phyloP scores from a whole-genome alignment of 2,329 filamentous ascomycete genomes.

The Dactylellina parvicollis region DNA sequence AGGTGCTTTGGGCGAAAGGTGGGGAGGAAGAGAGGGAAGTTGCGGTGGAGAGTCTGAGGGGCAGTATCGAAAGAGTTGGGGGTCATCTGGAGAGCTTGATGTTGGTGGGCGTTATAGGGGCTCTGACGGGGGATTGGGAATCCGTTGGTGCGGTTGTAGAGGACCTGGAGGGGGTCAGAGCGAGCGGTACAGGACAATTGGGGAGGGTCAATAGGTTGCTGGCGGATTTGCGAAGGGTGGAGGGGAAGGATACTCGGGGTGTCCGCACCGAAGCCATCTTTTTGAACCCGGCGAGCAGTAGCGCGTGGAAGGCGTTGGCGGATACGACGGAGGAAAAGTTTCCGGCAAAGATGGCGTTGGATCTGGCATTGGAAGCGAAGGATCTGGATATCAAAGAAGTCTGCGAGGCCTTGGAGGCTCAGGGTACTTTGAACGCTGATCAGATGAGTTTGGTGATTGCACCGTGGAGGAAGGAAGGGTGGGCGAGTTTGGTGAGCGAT shows the following conservation, averaged over 20 bases:
- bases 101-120: slow-evolving; percentile 82
- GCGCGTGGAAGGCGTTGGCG: slow-evolving; percentile 82
- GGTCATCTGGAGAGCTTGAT: slow-evolving; percentile 79
- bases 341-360: slow-evolving; percentile 79
- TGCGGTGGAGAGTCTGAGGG: slow-evolving; percentile 81
- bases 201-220: slow-evolving; percentile 79
- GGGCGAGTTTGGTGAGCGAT: slow-evolving; percentile 68
- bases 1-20: slow-evolving; percentile 92
- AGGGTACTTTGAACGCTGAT: slow-evolving; percentile 75
- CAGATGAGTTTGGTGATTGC: slow-evolving; percentile 81
- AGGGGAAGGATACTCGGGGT: slow-evolving; percentile 59
- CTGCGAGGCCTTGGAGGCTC: slow-evolving; percentile 77
- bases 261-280: slow-evolving; percentile 72
- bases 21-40: slow-evolving; percentile 76
- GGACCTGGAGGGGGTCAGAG: slow-evolving; percentile 79
- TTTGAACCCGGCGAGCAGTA: slow-evolving; percentile 79
- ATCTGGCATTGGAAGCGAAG: slow-evolving; percentile 74
- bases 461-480: slow-evolving; percentile 77
- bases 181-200: slow-evolving; percentile 70
- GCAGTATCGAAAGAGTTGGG: slow-evolving; percentile 75
- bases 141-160: slow-evolving; percentile 83
- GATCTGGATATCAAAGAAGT: slow-evolving; percentile 75
- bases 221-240: slow-evolving; percentile 71
- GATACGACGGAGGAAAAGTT: slow-evolving; percentile 67
- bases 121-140: slow-evolving; percentile 80